These are phyloP conservation scores for Ramalina intermedia DNA, from an alignment of 495 filamentous ascomycete genomes.

Conservation along the genomic window DNA sequence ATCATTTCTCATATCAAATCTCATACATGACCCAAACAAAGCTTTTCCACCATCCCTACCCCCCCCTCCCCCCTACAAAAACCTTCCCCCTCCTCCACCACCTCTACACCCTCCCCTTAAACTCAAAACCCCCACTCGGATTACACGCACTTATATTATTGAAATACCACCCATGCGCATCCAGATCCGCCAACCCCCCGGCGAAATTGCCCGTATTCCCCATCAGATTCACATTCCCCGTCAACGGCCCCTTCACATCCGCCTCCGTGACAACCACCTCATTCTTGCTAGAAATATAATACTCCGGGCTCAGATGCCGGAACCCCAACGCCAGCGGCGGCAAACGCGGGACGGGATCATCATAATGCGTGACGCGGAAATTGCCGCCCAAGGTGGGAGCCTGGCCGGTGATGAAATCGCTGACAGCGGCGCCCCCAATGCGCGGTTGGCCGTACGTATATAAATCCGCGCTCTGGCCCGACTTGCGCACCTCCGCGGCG, in stretches of 20 bases:
- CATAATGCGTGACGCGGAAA: constrained; percentile 51
- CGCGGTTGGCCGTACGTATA: constrained; percentile 59
- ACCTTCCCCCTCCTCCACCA: too few species aligned
- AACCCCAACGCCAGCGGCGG: constrained; percentile 42
- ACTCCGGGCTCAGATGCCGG: constrained; percentile 53
- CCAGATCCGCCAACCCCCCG: constrained; percentile 12
- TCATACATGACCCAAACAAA: too few species aligned
- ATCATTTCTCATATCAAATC: too few species aligned
- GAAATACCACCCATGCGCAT: constrained; percentile 36
- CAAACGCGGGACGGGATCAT: constrained; percentile 52
- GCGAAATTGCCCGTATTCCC: constrained; percentile 30
- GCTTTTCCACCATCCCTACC: too few species aligned
- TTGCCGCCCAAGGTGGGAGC: constrained; percentile 22
- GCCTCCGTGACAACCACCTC: constrained; percentile 24
- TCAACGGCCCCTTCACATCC: constrained; percentile 24
- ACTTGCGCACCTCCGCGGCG: constrained; percentile 40
- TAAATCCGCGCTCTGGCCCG: constrained; percentile 28
- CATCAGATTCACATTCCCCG: constrained; percentile 20
- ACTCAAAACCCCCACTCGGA: constrained; percentile 5
- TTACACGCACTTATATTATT: constrained; percentile 10
- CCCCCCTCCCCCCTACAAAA: too few species aligned
- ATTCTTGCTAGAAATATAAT: constrained; percentile 38
- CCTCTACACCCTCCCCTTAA: neutral
- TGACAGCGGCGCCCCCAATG: constrained; percentile 44
- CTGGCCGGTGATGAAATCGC: constrained; percentile 38